Evolutionary conservation across 257 asterid species (phyloP), one percentile per base, ranked within the genome.

Genomic region (Solanum sparsipilum): DNA sequence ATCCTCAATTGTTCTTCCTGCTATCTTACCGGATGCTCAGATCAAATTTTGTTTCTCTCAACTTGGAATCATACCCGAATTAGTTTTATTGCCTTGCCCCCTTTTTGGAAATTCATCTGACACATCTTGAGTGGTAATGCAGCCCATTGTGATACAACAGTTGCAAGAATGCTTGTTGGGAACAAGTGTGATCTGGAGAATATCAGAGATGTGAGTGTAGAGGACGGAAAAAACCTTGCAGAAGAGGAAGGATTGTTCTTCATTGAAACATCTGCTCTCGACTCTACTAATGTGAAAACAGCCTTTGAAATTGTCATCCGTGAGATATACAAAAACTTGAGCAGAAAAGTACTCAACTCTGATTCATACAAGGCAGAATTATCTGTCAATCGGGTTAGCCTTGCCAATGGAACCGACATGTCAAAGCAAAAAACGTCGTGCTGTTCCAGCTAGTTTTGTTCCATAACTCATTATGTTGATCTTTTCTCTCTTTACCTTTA

Each of bases 231-330:
- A 90, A 79, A 82, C 84, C 92, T 93, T 71, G 98, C 96, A 7
- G 95, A 94, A 89, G 93, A 94, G 89, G 94, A 93, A 83, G 95
- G 93, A 13, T 85, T 94, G 18, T 93, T 93, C 92, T 94, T 94
- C 88, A 92, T 94, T 25, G 98, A 94, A 87, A 94, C 98, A 67
- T 94, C 96, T 65, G 98, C 96, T n/a, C 90, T 94, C 10, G 91
- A 93, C 44, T 89, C 98, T 13, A 94, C 98, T 21, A 94, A 95
- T 39, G 96, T 94, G 32, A 89, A 74, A 8, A 90, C 91, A 25
- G 96, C 96, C 46, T 94, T 95, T 52, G 98, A 95, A 88, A 90
- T 94, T 58, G 96, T 92, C n/a, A 94, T 93, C 29, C 92, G 92
- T 13, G 98, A 93, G 90, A 93, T 94, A 38, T 92, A 95, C 87